Conservation (phyloP, 257 asterid species). For the Schizonepeta tenuifolia region DNA sequence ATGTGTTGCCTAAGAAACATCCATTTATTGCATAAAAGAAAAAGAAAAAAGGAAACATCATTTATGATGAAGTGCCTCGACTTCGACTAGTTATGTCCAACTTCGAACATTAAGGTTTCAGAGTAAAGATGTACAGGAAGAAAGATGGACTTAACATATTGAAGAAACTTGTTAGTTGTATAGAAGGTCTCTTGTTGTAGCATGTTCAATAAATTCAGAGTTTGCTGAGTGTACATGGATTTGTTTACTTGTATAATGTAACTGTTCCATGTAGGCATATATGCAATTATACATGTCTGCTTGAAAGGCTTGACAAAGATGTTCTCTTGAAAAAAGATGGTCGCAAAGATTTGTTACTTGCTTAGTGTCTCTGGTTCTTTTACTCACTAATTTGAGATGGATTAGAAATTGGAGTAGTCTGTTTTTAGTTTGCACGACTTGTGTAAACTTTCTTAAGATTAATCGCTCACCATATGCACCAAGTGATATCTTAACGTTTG, state of each 20-base stretch:
- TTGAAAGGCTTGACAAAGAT: background rate
- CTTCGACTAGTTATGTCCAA: constrained; percentile 1
- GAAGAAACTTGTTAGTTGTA: background rate
- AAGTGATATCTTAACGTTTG: background rate
- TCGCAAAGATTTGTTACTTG: constrained; percentile 1
- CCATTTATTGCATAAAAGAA: background rate
- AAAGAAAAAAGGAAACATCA: background rate
- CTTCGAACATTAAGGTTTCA: background rate
- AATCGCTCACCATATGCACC: background rate
- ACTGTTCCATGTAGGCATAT: constrained; percentile 4
- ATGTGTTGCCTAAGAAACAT: background rate
- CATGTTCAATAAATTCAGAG: background rate
- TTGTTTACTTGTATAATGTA: background rate
- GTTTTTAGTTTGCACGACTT: background rate
- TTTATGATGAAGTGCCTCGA: background rate
- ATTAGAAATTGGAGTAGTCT: background rate
- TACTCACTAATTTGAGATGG: background rate
- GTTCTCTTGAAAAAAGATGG: background rate
- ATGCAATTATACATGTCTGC: background rate
- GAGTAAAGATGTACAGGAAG: background rate
- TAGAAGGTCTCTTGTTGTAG: background rate
- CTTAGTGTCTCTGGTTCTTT: constrained; percentile 9
- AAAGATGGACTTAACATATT: constrained; percentile 15
- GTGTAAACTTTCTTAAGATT: background rate
- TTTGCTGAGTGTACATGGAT: background rate